Evolutionary conservation across 78 protist genomes (phyloP), one percentile per base, ranked within the genome.

Genomic region (Cyanophora paradoxa): DNA sequence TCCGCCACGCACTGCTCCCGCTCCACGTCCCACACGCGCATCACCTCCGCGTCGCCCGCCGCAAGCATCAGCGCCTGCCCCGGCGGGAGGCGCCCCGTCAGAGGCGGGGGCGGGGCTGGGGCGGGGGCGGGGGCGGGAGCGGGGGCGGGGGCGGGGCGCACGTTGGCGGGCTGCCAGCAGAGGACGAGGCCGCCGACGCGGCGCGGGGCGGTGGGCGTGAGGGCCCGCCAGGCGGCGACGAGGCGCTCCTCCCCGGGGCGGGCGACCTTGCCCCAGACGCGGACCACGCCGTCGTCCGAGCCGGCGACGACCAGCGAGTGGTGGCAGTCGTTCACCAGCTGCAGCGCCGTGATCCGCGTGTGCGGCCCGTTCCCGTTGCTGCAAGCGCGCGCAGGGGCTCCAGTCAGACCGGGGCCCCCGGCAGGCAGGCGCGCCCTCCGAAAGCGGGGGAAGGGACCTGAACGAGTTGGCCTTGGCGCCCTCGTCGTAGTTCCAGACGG

Each of bases 1-100:
- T 70, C 82, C 16, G 71, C 72, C 16, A 82, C 64, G 30, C 80
- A 62, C 28, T 50, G 36, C 59, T 85, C 88, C 30, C 86, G 41
- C 66, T 85, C 87, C 26, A 87, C 58, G 46, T 87, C 92, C 92
- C 92, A 87, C 34, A 87, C 74, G 30, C 87, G 65, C 48, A n/a
- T 40, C 57, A 71, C 22, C 17, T 30, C 26, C 42, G 68, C 42
- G 20, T 63, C 70, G 14, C 79, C 79, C 31, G 71, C n/a, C 31
- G 79, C 68, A 1, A 74, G 52, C 71, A 68, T 0, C 3, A 16
- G 54, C 54, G 28, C 54, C 10, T 46, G 54, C 2, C 54, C 3
- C 28, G 54, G 19, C 54, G 28, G 13, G 54, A 24, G 3, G 28
- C 54, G 54, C 54, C 28, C 2, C 28, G 54, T 16, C 28, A 46